Conservation (phyloP, 2,329 filamentous ascomycete genomes). For the Penicillium sp. region DNA sequence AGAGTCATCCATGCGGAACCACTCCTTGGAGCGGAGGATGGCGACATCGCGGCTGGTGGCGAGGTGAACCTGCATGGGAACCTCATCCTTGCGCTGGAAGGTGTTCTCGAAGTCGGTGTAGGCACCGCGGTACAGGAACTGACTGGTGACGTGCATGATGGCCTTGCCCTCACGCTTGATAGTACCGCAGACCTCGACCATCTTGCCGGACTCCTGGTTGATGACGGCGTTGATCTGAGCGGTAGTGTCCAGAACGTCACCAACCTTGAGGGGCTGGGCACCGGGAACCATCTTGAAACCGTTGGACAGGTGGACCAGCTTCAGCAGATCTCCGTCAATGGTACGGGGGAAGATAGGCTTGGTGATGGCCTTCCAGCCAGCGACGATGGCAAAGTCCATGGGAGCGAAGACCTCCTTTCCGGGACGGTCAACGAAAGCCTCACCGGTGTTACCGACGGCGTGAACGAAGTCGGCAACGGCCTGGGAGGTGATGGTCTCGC, state of each 20-base stretch:
- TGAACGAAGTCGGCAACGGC: constrained; percentile 99
- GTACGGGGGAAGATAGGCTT: constrained; percentile 98
- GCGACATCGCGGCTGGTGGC: constrained; percentile 88
- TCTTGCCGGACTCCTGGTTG: constrained; percentile 97
- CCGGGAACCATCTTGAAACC: constrained; percentile 98
- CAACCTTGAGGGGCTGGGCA: constrained; percentile 91
- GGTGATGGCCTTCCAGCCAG: constrained; percentile 98
- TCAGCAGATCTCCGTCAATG: constrained; percentile 94
- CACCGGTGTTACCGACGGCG: constrained; percentile 94
- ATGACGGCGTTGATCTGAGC: constrained; percentile 97
- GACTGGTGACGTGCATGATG: constrained; percentile 98
- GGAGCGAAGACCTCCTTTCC: constrained; percentile 93
- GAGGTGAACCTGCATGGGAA: constrained; percentile 89
- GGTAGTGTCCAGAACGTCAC: constrained; percentile 86
- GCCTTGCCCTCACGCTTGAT: constrained; percentile 80
- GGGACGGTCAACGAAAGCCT: constrained; percentile 93
- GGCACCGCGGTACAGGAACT: constrained; percentile 92
- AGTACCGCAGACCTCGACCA: constrained; percentile 99
- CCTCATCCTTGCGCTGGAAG: constrained; percentile 96
- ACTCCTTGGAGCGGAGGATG: constrained; percentile 93
- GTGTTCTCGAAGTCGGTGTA: constrained; percentile 97
- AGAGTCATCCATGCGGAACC: constrained; percentile 85
- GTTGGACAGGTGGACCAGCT: constrained; percentile 95
- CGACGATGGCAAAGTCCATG: constrained; percentile 99
- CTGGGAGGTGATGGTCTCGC: constrained; percentile 81